phyloP scores from a whole-genome alignment of 768 basidiomycete species.

The Filobasidium floriforme region DNA sequence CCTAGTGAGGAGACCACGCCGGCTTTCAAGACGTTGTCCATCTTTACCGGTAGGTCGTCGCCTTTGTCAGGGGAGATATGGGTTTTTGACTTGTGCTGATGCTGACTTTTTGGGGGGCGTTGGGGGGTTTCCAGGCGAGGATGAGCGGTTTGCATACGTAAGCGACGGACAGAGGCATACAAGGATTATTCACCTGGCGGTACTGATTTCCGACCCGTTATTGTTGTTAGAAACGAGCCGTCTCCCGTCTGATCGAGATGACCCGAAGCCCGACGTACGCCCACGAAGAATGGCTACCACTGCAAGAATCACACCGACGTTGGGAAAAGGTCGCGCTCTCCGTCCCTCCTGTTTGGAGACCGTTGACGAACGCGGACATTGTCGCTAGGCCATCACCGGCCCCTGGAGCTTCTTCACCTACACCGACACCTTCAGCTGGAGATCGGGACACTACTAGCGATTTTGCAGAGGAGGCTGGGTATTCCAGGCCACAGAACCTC shows the following conservation, averaged over 20 bases:
- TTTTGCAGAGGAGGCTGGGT: constrained; percentile 39
- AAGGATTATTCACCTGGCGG: not conserved
- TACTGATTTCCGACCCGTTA: too few relatives aligned
- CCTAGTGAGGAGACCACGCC: constrained; percentile 34
- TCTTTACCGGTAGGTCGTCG: constrained; percentile 48
- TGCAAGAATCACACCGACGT: constrained; percentile 26
- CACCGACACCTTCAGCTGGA: not conserved
- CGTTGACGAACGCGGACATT: not conserved
- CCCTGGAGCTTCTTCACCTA: not conserved
- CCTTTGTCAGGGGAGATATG: too few relatives aligned
- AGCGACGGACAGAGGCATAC: constrained; percentile 13
- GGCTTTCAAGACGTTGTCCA: constrained; percentile 52
- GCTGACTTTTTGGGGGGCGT: too few relatives aligned
- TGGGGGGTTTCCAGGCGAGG: constrained; percentile 40
- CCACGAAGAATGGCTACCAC: constrained; percentile 39
- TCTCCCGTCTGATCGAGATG: constrained; percentile 58
- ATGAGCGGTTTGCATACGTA: constrained; percentile 58
- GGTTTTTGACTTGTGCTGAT: not conserved
- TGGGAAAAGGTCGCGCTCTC: constrained; percentile 36
- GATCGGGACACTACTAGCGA: constrained; percentile 23
- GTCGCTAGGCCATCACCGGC: constrained; percentile 1
- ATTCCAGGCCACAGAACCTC: constrained; percentile 26
- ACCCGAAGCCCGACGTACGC: constrained; percentile 43
- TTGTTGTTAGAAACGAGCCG: constrained; percentile 55
- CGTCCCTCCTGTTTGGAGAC: constrained; percentile 10